These are phyloP conservation scores for Dendrobium chrysotoxum DNA, from an alignment of 106 monocot genomes.

Conservation along the genomic window DNA sequence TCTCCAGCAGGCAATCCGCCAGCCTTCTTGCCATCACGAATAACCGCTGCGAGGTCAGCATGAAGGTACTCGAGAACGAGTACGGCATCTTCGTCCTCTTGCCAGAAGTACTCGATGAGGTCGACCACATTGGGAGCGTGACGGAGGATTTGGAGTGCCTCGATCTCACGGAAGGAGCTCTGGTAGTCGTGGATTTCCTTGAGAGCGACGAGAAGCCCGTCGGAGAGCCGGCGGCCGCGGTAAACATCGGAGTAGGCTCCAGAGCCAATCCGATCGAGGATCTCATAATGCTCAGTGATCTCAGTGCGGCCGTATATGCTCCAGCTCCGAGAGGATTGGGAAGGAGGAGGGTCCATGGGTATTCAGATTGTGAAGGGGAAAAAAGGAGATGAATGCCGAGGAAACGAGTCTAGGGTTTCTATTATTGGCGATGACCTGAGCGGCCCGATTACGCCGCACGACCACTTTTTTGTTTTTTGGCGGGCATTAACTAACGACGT, in stretches of 20 bases:
- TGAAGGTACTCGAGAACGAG: conserved; percentile 60
- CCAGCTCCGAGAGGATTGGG: conserved; percentile 52
- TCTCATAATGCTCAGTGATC: conserved; percentile 72
- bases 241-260: conserved; percentile 97
- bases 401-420: too few species aligned
- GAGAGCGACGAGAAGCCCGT: conserved; percentile 63
- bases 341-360: background rate
- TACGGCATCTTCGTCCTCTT: conserved; percentile 69
- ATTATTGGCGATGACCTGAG: too few species aligned
- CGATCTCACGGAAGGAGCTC: conserved; percentile 75
- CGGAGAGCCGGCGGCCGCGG: conserved; percentile 68
- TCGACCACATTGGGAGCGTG: conserved; percentile 56
- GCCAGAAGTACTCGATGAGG: conserved; percentile 79
- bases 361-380: background rate
- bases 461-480: too few species aligned
- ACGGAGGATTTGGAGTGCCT: conserved; percentile 57
- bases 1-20: conserved; percentile 33
- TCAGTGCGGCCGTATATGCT: conserved; percentile 84
- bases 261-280: conserved; percentile 66
- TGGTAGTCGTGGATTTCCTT: conserved; percentile 90
- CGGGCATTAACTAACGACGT: too few species aligned
- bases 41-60: conserved; percentile 51
- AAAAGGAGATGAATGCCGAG: background rate
- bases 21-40: conserved; percentile 40
- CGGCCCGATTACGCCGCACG: too few species aligned